Evolutionary conservation across 805 yeast species (phyloP), one percentile per base, ranked within the genome.

Genomic region (Tanozyma kutaoensis): DNA sequence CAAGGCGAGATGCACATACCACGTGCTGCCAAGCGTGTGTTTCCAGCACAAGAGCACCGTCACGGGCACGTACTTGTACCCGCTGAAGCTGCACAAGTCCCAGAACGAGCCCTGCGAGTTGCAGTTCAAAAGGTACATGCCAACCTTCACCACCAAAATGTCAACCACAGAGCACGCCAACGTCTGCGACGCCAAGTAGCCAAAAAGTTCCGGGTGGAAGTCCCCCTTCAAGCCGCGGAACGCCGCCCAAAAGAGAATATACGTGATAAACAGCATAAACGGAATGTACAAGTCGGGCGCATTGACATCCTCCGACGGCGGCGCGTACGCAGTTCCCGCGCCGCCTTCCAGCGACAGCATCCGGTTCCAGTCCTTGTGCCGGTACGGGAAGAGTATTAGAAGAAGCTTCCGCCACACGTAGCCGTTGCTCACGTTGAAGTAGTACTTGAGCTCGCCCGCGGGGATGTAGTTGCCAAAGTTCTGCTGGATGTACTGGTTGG

Each of bases 201-300:
- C 95, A 36, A 93, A 69, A 40, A 85, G 63, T 46, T 86, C 86
- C 0, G 98, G 98, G 42, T 88, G 94, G 59, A 91, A 91, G 17
- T 75, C 75, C 15, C 94, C 95, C 30, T 74, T 69, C 28, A 88
- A 54, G 8, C 98, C 99, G 27, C 32, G 81, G 36, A 79, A 66
- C 14, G 79, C 66, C 2, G 95, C 88, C 69, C 88, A 74, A 20
- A 82, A 63, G 33, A 91, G 57, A 27, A 88, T 76, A 45, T 86
- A 86, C 1, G 97, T 84, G 26, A 84, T 70, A 42, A 79, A 69
- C 2, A 95, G 81, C 96, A 93, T 91, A 34, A 81, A 54, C 5
- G 99, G 99, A 29, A 91, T 81, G 52, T 91, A 91, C 59, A 91
- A 66, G 49, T 91, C 99, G 3, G 98, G 98, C 0, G 97, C 93